Base-by-base conservation (phyloP, 768 basidiomycete species). In the Boletus eberwhitei region DNA sequence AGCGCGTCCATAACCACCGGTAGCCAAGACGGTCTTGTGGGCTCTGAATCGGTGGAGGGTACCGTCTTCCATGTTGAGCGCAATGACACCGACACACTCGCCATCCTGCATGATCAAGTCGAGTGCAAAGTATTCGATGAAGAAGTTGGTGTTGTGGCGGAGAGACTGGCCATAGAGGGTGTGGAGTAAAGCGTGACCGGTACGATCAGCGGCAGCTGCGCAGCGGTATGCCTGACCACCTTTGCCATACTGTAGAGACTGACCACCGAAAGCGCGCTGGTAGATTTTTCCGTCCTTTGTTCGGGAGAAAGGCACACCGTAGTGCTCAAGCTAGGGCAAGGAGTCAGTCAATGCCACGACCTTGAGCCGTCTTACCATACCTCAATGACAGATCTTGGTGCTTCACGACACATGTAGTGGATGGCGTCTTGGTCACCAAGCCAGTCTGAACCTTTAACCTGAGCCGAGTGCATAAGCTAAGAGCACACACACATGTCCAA, bases 391-490 rank as follows among this genome's bases (percentile, higher is more conserved):
- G 90, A 88, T 71, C 86, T 79, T 49, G 95, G 96, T 39, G 97
- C 97, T 73, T 99, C 97, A 36, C 93, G 81, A 73, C 93, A 97
- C 97, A 99, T 99, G 77, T 98, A 99, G 69, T 98, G 97, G 64
- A 99, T 98, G 46, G 97, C 97, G 67, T 99, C 97, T 75, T 95
- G 94, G 77, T 99, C 97, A 73, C 97, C 97, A 37, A 98, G 86
- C 97, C 97, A 99, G 76, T 99, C 97, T 49, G 94, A 97, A 58
- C 97, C 97, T 81, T 99, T 99, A 54, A 98, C 96, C 85, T 93
- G 63, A 47, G 31, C 16, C 51, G n/a, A 37, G 54, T 32, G n/a
- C 49, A 64, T 57, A 47, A 68, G 54, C 54, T 35, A 60, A 59
- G 31, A 11, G n/a, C n/a, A 34, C 38, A 36, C 31, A n/a, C 22